phyloP scores from a whole-genome alignment of 495 filamentous ascomycete species.

The Xylaria castorea region DNA sequence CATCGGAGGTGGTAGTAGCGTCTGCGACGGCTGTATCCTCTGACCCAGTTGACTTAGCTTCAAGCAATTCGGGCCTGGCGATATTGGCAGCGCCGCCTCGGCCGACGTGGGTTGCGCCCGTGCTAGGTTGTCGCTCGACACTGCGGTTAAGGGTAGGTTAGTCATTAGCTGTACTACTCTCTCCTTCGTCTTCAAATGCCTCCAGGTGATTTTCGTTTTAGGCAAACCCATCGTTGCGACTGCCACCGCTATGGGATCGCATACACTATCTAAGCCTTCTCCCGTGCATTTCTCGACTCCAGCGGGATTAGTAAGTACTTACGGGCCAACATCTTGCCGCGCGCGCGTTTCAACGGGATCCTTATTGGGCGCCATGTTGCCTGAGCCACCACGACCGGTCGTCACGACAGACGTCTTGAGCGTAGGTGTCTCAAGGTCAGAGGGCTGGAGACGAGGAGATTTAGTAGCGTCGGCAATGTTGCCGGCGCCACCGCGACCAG shows the following conservation, averaged over 20 bases:
- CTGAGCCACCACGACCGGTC: slow-evolving; percentile 69
- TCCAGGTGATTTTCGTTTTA: too few relatives aligned
- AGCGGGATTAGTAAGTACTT: slow-evolving; percentile 36
- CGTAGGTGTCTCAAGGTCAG: slow-evolving; percentile 78
- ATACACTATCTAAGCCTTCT: not conserved
- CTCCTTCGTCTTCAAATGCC: not conserved
- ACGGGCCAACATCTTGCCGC: slow-evolving; percentile 80
- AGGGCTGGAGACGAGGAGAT: slow-evolving; percentile 53
- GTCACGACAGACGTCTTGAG: slow-evolving; percentile 84
- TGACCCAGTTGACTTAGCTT: not conserved
- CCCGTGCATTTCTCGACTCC: not conserved
- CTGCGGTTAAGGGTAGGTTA: slow-evolving; percentile 33
- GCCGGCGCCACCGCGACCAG: slow-evolving; percentile 67
- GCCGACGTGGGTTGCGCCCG: slow-evolving; percentile 53
- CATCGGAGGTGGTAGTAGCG: slow-evolving; percentile 30
- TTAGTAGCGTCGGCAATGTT: slow-evolving; percentile 72
- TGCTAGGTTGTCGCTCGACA: slow-evolving; percentile 47
- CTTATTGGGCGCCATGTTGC: slow-evolving; percentile 75
- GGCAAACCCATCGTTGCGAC: not conserved
- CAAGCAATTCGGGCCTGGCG: slow-evolving; percentile 40
- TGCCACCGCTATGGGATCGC: not conserved
- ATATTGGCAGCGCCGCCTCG: slow-evolving; percentile 66
- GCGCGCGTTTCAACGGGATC: slow-evolving; percentile 74
- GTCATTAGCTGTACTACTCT: not conserved
- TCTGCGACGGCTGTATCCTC: not conserved